Percentiles rank a stretch among this genome's conserved stretches.
Evolutionary conservation across 2,329 filamentous ascomycete genomes (phyloP).

Genomic region (Penicillium freii): DNA sequence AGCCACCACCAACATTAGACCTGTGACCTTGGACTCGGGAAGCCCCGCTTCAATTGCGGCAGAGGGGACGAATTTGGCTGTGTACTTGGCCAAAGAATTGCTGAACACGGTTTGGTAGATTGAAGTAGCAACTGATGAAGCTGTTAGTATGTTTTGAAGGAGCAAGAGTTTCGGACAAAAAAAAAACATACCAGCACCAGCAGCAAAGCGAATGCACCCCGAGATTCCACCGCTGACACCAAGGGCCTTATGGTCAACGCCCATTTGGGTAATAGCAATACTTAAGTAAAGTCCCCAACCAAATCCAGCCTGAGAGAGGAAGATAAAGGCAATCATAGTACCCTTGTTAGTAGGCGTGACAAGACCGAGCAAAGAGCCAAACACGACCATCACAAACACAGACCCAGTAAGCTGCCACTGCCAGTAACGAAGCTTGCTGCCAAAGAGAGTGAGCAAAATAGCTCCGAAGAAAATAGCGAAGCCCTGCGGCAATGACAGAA

Average conservation of each 20-base stretch:
- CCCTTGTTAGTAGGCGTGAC: slow-evolving; percentile 46
- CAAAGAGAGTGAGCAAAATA: slow-evolving; percentile 42
- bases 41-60: slow-evolving; percentile 41
- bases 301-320: slow-evolving; percentile 47
- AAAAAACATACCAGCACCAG: slow-evolving; percentile 33
- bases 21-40: slow-evolving; percentile 28
- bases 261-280: slow-evolving; percentile 52
- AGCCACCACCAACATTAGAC: slow-evolving; percentile 30
- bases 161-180: too few relatives aligned
- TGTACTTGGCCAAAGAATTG: slow-evolving; percentile 36
- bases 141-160: too few relatives aligned
- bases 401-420: slow-evolving; percentile 48
- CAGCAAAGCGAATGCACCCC: slow-evolving; percentile 46
- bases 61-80: slow-evolving; percentile 33
- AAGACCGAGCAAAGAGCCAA: slow-evolving; percentile 47
- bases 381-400: slow-evolving; percentile 49
- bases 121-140: slow-evolving; percentile 34
- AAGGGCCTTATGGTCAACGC: slow-evolving; percentile 50
- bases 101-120: slow-evolving; percentile 46
- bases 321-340: slow-evolving; percentile 50
- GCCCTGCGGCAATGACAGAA: slow-evolving; percentile 47
- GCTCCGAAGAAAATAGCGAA: slow-evolving; percentile 48
- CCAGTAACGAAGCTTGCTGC: slow-evolving; percentile 47
- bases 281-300: slow-evolving; percentile 50
- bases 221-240: slow-evolving; percentile 47